Percentiles rank a stretch among this genome's conserved stretches.
Evolutionary conservation across 2,329 filamentous ascomycete species (phyloP).

Genomic region (Dactylellina drechsleri): DNA sequence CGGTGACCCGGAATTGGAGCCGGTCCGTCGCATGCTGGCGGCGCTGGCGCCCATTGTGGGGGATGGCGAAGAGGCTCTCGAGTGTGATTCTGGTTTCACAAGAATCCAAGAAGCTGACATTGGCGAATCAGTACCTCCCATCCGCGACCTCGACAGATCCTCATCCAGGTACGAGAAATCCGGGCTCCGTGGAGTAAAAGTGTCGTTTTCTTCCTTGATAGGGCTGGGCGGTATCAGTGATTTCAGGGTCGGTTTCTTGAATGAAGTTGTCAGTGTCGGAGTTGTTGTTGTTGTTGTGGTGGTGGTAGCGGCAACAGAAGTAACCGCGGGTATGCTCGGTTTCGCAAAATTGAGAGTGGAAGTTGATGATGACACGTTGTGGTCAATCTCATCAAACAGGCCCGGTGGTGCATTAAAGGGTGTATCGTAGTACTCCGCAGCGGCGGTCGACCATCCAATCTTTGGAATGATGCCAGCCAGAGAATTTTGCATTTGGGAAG

Average conservation of each 20-base stretch:
- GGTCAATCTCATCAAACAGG: slow-evolving; percentile 40
- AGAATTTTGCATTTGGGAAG: slow-evolving; percentile 50
- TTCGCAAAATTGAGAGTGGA: slow-evolving; percentile 22
- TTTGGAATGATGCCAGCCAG: slow-evolving; percentile 53
- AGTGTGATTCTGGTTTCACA: slow-evolving; percentile 46
- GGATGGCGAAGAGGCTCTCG: slow-evolving; percentile 37
- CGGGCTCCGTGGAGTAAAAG: slow-evolving; percentile 27
- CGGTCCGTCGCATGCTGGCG: slow-evolving; percentile 44
- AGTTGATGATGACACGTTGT: slow-evolving; percentile 17
- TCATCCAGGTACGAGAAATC: slow-evolving; percentile 44
- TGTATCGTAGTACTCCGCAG: slow-evolving; percentile 50
- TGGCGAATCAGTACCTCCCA: slow-evolving; percentile 42
- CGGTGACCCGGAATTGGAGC: slow-evolving; percentile 36
- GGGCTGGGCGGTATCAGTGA: slow-evolving; percentile 49
- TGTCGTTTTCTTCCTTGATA: slow-evolving; percentile 33
- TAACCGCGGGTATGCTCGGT: slow-evolving; percentile 19
- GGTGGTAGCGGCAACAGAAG: not conserved
- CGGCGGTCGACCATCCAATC: slow-evolving; percentile 51
- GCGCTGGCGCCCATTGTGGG: slow-evolving; percentile 34
- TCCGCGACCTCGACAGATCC: slow-evolving; percentile 39
- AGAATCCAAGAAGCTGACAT: slow-evolving; percentile 52
- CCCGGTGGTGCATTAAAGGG: slow-evolving; percentile 50
- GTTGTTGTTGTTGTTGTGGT: not conserved
- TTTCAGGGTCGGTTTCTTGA: slow-evolving; percentile 43
- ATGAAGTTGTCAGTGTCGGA: slow-evolving; percentile 10